phyloP scores from a whole-genome alignment of 2,329 filamentous ascomycete genomes.

The Setomelanomma holmii region DNA sequence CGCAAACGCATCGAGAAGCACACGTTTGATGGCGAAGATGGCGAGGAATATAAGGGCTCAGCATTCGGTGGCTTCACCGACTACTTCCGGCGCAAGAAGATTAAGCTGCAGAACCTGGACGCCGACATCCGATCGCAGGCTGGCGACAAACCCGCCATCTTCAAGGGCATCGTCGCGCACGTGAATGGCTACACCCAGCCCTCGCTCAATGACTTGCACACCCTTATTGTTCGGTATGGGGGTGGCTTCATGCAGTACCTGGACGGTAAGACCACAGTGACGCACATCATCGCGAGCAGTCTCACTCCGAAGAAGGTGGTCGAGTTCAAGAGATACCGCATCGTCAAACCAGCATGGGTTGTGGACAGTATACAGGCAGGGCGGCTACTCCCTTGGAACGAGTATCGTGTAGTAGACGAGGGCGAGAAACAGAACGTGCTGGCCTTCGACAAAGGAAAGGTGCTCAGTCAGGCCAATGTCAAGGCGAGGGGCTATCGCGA shows the following conservation, averaged over 20 bases:
- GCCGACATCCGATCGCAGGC: constrained; percentile 75
- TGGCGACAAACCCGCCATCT: constrained; percentile 78
- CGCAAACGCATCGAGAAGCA: constrained; percentile 72
- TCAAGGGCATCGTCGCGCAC: constrained; percentile 88
- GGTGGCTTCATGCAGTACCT: constrained; percentile 94
- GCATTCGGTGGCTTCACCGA: constrained; percentile 88
- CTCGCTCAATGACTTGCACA: constrained; percentile 86
- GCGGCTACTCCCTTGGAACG: constrained; percentile 82
- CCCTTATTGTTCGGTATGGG: constrained; percentile 88
- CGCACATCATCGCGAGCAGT: constrained; percentile 91
- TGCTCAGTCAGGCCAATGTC: constrained; percentile 71
- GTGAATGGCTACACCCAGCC: constrained; percentile 97
- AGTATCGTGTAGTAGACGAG: constrained; percentile 85
- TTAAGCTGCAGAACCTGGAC: constrained; percentile 96
- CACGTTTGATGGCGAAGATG: constrained; percentile 78
- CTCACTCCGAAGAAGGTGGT: constrained; percentile 91
- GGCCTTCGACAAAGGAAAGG: constrained; percentile 65
- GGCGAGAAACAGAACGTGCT: constrained; percentile 83
- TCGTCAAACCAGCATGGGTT: constrained; percentile 95
- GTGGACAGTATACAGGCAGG: constrained; percentile 86
- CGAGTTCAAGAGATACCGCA: constrained; percentile 85
- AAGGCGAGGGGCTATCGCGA: constrained; percentile 74
- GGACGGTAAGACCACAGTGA: constrained; percentile 91
- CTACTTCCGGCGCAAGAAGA: constrained; percentile 94
- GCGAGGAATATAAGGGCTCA: constrained; percentile 89